A percentile compares a stretch with the other conserved stretches of the same genome.
phyloP scores from a whole-genome alignment of 352 stramenopile genomes.

The Globisporangium acanthophoron region DNA sequence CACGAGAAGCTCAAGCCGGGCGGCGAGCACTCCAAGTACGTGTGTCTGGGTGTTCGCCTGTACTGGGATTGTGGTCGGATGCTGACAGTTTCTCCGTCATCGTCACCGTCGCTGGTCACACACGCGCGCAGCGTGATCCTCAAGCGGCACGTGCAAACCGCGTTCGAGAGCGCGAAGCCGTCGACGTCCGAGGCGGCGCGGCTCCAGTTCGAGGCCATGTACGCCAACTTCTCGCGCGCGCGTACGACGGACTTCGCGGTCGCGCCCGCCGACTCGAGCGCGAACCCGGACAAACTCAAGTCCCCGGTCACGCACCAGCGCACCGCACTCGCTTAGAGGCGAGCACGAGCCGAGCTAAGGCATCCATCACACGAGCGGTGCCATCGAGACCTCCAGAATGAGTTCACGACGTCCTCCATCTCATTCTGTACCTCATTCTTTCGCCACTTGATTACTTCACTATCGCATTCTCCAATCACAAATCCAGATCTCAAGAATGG shows the following conservation, averaged over 20 bases:
- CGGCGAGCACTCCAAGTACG: slow-evolving; percentile 43
- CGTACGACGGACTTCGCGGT: slow-evolving; percentile 68
- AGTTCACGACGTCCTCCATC: too few relatives aligned
- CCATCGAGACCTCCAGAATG: too few relatives aligned
- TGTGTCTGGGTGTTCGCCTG: not conserved
- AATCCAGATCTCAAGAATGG: slow-evolving; percentile 26
- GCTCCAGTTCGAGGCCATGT: slow-evolving; percentile 67
- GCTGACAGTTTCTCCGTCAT: not conserved
- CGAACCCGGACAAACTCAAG: slow-evolving; percentile 44
- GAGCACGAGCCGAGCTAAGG: not conserved
- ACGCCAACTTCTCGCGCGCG: slow-evolving; percentile 58
- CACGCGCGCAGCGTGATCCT: slow-evolving; percentile 33
- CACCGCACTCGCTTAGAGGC: slow-evolving; percentile 47
- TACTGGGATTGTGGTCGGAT: not conserved
- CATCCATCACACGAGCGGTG: too few relatives aligned
- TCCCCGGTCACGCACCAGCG: slow-evolving; percentile 57
- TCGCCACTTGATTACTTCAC: not conserved
- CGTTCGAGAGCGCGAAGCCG: slow-evolving; percentile 62
- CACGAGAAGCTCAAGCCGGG: slow-evolving; percentile 87
- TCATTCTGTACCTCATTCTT: not conserved
- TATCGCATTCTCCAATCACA: not conserved
- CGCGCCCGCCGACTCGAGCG: slow-evolving; percentile 37
- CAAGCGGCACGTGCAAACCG: slow-evolving; percentile 48
- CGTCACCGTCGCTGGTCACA: not conserved
- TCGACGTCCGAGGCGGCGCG: slow-evolving; percentile 58